Evolutionary conservation across 2,329 filamentous ascomycete species (phyloP).

Genomic region (Penicillium nordicum): DNA sequence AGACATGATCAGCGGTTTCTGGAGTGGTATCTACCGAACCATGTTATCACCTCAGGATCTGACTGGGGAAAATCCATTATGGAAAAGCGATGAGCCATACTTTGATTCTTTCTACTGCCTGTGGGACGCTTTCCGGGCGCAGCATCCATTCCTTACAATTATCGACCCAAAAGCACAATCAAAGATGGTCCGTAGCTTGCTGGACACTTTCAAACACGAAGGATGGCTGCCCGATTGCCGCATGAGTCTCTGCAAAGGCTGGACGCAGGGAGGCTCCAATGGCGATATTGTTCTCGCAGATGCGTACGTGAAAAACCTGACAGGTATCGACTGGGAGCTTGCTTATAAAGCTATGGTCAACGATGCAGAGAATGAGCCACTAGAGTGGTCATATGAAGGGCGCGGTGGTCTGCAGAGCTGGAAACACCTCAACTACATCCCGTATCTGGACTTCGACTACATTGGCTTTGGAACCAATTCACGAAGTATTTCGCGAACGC

Average conservation of each 20-base stretch:
- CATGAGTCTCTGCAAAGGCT: conserved; percentile 33
- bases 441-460: conserved; percentile 63
- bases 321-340: conserved; percentile 61
- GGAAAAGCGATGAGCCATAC: conserved; percentile 62
- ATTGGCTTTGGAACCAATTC: conserved; percentile 65
- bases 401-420: conserved; percentile 66
- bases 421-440: conserved; percentile 67
- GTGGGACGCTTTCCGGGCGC: conserved; percentile 23
- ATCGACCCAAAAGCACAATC: conserved; percentile 27
- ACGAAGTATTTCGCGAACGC: conserved; percentile 64
- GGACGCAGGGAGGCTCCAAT: conserved; percentile 44
- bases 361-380: conserved; percentile 66
- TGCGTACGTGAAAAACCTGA: conserved; percentile 62
- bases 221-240: conserved; percentile 33
- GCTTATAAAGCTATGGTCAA: conserved; percentile 66
- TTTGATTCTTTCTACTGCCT: conserved; percentile 64
- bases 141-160: conserved; percentile 28
- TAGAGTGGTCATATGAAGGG: conserved; percentile 65
- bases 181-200: conserved; percentile 27
- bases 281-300: conserved; percentile 66
- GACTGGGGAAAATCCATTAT: conserved; percentile 65
- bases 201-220: conserved; percentile 31
- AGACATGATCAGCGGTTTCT: conserved; percentile 56
- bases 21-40: conserved; percentile 65
- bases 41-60: conserved; percentile 69